Evolutionary conservation across 192 early-diverging fungal genomes (phyloP).

Genomic region (Pilobolus umbonatus): DNA sequence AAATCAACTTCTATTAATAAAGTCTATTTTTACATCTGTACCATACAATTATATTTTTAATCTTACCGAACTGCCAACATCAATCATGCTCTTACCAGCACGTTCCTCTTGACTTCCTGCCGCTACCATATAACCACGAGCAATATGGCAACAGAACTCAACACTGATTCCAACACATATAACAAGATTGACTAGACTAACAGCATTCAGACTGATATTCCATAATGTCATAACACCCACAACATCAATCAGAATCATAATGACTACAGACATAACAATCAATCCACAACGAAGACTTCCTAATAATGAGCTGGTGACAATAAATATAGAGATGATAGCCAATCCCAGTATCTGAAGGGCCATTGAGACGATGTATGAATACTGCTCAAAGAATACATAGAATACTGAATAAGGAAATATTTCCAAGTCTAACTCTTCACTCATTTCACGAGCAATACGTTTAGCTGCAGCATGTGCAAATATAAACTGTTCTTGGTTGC

Average conservation of each 20-base stretch:
- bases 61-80: slow-evolving; percentile 59
- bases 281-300: slow-evolving; percentile 47
- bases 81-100: slow-evolving; percentile 41
- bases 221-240: slow-evolving; percentile 53
- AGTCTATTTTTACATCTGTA: not conserved
- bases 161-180: slow-evolving; percentile 66
- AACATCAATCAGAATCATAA: slow-evolving; percentile 57
- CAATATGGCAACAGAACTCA: slow-evolving; percentile 65
- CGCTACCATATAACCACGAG: slow-evolving; percentile 49
- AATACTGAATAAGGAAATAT: slow-evolving; percentile 62
- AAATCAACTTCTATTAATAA: not conserved
- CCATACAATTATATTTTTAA: not conserved
- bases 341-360: slow-evolving; percentile 44
- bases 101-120: slow-evolving; percentile 43
- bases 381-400: slow-evolving; percentile 69
- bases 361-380: slow-evolving; percentile 47
- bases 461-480: slow-evolving; percentile 49
- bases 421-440: slow-evolving; percentile 33
- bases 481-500: slow-evolving; percentile 55
- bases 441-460: slow-evolving; percentile 50
- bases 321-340: slow-evolving; percentile 48
- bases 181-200: slow-evolving; percentile 60
- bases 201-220: slow-evolving; percentile 55
- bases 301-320: slow-evolving; percentile 46
- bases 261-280: slow-evolving; percentile 48